Base-by-base conservation (phyloP, 1,284 basidiomycete genomes). In the Ceratobasidium sp. region DNA sequence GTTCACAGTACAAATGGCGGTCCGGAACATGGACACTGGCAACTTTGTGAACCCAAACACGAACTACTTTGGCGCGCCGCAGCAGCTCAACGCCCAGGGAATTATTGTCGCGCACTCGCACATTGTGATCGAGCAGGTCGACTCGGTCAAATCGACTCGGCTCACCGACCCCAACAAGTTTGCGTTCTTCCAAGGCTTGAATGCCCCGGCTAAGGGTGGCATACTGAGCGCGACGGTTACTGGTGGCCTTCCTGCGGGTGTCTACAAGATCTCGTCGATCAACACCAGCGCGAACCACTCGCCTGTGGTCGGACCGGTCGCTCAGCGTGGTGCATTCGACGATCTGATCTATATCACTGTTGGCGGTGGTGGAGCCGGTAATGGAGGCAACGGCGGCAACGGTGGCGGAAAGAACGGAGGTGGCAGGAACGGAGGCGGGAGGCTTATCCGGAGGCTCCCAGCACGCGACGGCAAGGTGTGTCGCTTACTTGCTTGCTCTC, bases 241-340 rank as follows among this genome's bases (percentile, higher is more conserved):
- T 2, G 84, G 83, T 20, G 85, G 85, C 26, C 78, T 86, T 1
- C 79, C 82, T 2, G 81, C 81, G 13, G 85, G 85, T 7, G 78
- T 79, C 7, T 86, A 86, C 80, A 78, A 82, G 75, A 77, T 85
- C 66, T 82, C 81, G 66, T 76, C 71, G 47, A 80, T 80, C 77
- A 80, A 82, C 78, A 79, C 80, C 51, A 81, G 81, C 10, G 74
- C 83, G n/a, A 86, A 86, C 79, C 85, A 85, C 56, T 81, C 83
- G 67, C 83, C 82, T 10, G 82, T 81, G 45, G 82, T 88, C 66
- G 85, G 88, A 68, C 85, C 89, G 35, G 80, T 87, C 42, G 89
- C 88, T 5, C 88, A 91, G 82, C 90, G 89, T 80, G 91, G 90
- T 77, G 82, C 84, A 47, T 82, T 91, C 74, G 91, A 92, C 80